Conservation (phyloP, 75 land plant genomes). For the Pinus taeda region DNA sequence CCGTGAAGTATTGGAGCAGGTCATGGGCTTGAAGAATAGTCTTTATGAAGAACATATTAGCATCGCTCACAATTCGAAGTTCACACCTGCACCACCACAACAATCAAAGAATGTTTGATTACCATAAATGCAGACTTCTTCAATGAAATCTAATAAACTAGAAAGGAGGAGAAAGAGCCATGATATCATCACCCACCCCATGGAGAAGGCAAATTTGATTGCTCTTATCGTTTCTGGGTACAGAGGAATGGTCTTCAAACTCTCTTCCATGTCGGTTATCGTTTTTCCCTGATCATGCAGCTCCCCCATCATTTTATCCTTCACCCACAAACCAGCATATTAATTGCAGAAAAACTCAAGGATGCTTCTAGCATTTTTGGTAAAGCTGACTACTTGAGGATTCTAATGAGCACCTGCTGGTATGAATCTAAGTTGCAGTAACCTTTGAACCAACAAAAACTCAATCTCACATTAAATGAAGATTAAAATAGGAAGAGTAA, state of each 20-base stretch:
- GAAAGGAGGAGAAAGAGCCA: neutral
- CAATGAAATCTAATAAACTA: neutral
- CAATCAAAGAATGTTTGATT: no score
- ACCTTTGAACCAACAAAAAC: neutral
- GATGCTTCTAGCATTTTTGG: no score
- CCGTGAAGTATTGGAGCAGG: constrained; percentile 44
- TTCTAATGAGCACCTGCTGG: no score
- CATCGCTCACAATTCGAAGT: no score
- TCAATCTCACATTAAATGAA: neutral
- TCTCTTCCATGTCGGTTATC: constrained; percentile 52
- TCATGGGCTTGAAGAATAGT: no score
- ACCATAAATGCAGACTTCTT: neutral
- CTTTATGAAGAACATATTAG: no score
- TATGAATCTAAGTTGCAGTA: no score
- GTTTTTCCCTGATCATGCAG: constrained; percentile 59
- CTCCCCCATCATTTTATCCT: constrained; percentile 61
- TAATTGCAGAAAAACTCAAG: neutral
- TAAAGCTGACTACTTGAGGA: no score
- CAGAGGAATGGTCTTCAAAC: constrained; percentile 44
- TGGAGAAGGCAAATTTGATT: constrained; percentile 51
- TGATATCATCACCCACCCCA: constrained; percentile 38
- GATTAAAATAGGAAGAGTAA: neutral
- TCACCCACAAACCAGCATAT: neutral
- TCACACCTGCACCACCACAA: constrained; percentile 55
- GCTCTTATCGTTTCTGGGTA: constrained; percentile 42